Conservation (phyloP, 768 basidiomycete species). For the Dacryopinax spathularia region DNA sequence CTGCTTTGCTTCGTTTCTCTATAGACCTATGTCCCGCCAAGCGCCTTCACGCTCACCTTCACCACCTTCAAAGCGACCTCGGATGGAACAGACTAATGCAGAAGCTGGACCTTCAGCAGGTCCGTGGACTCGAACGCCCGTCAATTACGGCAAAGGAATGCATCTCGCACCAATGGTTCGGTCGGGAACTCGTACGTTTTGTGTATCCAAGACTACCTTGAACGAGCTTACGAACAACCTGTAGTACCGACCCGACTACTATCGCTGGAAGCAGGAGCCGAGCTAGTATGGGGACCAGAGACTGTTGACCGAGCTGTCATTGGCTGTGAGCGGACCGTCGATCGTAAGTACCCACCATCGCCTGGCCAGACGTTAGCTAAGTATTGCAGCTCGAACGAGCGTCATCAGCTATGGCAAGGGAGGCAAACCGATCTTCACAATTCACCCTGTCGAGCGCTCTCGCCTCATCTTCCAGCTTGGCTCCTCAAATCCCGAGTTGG, state of each 20-base stretch:
- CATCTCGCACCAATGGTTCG: conserved; percentile 99
- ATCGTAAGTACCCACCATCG: conserved; percentile 46
- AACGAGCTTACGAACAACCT: too few species aligned
- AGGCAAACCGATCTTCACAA: conserved; percentile 74
- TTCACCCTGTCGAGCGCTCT: conserved; percentile 87
- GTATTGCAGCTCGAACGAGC: conserved; percentile 57
- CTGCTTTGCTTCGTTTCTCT: neutral
- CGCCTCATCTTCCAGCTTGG: conserved; percentile 94
- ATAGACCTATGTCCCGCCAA: neutral
- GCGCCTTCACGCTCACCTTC: conserved; percentile 6
- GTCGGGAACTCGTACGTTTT: conserved; percentile 61
- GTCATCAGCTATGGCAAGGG: conserved; percentile 74
- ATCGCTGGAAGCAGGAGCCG: conserved; percentile 83
- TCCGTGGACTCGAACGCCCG: conserved; percentile 41
- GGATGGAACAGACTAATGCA: conserved; percentile 24
- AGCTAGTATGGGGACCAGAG: conserved; percentile 92
- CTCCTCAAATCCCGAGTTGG: conserved; percentile 73
- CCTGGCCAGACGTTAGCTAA: neutral
- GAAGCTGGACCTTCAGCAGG: conserved; percentile 12
- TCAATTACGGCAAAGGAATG: conserved; percentile 71
- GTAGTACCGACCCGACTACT: conserved; percentile 75
- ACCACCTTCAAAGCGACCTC: conserved; percentile 36
- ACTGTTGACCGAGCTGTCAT: conserved; percentile 92
- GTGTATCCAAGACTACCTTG: conserved; percentile 7
- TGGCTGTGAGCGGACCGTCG: conserved; percentile 64